Evolutionary conservation across 805 yeast species (phyloP).

Genomic region (Kazachstania martiniae): DNA sequence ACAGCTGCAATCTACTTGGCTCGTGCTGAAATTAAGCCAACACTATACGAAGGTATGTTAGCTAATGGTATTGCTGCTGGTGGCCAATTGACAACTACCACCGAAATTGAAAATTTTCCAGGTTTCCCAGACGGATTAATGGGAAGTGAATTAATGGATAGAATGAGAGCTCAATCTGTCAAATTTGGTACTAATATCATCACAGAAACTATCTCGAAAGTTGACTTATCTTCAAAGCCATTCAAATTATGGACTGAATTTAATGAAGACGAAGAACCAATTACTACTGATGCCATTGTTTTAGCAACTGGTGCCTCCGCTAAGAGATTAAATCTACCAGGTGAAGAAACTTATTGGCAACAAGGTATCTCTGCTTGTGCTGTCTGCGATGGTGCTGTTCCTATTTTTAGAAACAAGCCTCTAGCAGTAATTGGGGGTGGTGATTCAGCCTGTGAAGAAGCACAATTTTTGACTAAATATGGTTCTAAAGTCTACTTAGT

Average conservation of each 20-base stretch:
- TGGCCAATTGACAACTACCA: conserved; percentile 97
- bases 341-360: conserved; percentile 98
- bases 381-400: conserved; percentile 99
- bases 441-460: conserved; percentile 99
- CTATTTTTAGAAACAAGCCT: conserved; percentile 96
- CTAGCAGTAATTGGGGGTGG: conserved; percentile 98
- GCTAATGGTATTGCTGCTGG: conserved; percentile 99
- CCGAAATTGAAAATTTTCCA: conserved; percentile 97
- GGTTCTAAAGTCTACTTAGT: conserved; percentile 91
- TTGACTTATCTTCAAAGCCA: conserved; percentile 79
- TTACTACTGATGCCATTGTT: conserved; percentile 85
- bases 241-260: conserved; percentile 96
- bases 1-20: conserved; percentile 96
- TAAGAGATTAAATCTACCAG: conserved; percentile 84
- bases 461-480: conserved; percentile 90
- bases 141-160: conserved; percentile 85
- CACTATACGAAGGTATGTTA: conserved; percentile 83
- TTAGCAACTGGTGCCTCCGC: conserved; percentile 98
- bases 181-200: conserved; percentile 89
- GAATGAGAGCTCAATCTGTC: conserved; percentile 80
- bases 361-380: conserved; percentile 99
- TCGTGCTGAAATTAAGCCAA: conserved; percentile 92
- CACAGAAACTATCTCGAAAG: conserved; percentile 90
- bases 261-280: conserved; percentile 84
- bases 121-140: conserved; percentile 92